Evolutionary conservation across 805 yeast genomes (phyloP), one percentile per base, ranked within the genome.

Genomic region (Metschnikowia dekortorum): DNA sequence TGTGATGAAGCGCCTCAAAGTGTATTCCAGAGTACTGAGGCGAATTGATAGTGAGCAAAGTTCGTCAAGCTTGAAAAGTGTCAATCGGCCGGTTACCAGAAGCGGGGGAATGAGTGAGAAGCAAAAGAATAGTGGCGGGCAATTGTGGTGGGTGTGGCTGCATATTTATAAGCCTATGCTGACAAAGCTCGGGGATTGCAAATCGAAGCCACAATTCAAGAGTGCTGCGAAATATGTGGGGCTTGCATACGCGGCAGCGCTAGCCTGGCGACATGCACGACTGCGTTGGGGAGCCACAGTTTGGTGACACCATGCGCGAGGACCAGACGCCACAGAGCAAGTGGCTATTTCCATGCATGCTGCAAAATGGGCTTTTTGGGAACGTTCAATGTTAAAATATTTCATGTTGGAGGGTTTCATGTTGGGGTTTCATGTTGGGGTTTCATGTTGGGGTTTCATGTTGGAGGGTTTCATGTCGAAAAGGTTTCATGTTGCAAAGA

Each of bases 151-250:
- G 44, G 14, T 41, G 44, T 32, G 44, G 44, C 37, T 8, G 44
- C 34, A 13, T 41, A 41, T 41, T 41, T 41, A 41, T 41, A 41
- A 31, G 29, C 22, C 29, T 18, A n/a, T 31, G 44, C 37, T 41
- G 30, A 18, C 36, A 32, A 18, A 9, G 26, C 26, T 14, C 4
- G 37, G 11, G 7, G 2, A 41, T 41, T 41, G 44, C 44, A 41
- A 41, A 41, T 41, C 13, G 44, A 34, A 41, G 44, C 44, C 44
- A 41, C 44, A 41, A 40, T 32, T 41, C 13, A 36, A 32, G 22
- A 22, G 37, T 41, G 44, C 37, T 41, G 44, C 44, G 44, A 32
- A 31, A 41, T 18, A 26, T 11, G 31, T 2, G n/a, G 9, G 30
- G 35, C 4, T 9, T 41, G 44, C 44, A 41, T 13, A 16, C 14